phyloP scores from a whole-genome alignment of 495 filamentous ascomycete species.

The Endocarpon pusillum region DNA sequence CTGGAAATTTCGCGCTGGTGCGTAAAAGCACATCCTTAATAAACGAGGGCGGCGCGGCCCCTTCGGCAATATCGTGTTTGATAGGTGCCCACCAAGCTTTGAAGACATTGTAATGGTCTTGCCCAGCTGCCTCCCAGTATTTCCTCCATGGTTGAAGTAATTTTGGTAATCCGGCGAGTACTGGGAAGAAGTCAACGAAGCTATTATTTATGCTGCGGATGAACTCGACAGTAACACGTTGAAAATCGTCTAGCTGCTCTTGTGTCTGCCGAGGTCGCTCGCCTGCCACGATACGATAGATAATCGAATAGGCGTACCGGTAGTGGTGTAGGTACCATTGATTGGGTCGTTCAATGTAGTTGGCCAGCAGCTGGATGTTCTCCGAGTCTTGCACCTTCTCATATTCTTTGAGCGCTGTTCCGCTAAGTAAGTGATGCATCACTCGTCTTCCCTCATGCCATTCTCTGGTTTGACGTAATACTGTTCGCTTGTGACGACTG shows the following conservation, averaged over 20 bases:
- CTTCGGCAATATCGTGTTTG: conserved; percentile 8
- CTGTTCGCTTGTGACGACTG: conserved; percentile 13
- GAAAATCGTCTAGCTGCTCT: conserved; percentile 14
- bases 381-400: conserved; percentile 23
- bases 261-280: conserved; percentile 10
- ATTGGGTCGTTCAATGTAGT: conserved; percentile 19
- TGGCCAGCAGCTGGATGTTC: conserved; percentile 19
- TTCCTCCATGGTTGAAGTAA: conserved; percentile 24
- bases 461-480: conserved; percentile 13
- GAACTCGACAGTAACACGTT: conserved; percentile 15
- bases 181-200: conserved; percentile 24
- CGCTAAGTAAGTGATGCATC: conserved; percentile 26
- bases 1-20: conserved; percentile 20
- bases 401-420: conserved; percentile 17
- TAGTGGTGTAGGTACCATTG: conserved; percentile 24
- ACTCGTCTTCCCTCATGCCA: conserved; percentile 22
- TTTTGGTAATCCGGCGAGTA: conserved; percentile 16
- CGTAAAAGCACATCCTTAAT: conserved; percentile 20
- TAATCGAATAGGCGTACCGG: conserved; percentile 25
- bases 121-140: conserved; percentile 16
- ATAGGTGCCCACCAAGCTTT: conserved; percentile 20
- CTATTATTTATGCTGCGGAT: conserved; percentile 14
- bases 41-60: conserved; percentile 14
- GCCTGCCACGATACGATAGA: conserved; percentile 20
- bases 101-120: conserved; percentile 18